Evolutionary conservation across 2,329 filamentous ascomycete species (phyloP).

Genomic region (Sphaerulina musiva): DNA sequence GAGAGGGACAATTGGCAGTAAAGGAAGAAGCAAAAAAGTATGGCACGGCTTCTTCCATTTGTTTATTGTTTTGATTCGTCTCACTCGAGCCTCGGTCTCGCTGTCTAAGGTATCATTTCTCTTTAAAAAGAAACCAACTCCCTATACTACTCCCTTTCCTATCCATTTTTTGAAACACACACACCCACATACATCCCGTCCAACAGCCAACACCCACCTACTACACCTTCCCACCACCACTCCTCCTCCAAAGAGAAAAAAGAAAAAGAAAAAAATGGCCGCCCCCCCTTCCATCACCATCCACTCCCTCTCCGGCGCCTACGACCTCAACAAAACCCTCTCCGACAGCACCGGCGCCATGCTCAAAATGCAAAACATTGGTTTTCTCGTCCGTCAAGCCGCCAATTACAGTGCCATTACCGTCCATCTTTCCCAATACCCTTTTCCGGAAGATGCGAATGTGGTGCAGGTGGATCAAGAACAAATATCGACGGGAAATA

Average conservation of each 20-base stretch:
- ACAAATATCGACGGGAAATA: conserved; percentile 63
- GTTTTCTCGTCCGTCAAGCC: conserved; percentile 40
- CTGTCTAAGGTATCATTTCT: too few species aligned
- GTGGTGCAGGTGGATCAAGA: conserved; percentile 40
- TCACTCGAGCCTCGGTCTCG: too few species aligned
- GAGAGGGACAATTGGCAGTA: too few species aligned
- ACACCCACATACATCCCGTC: too few species aligned
- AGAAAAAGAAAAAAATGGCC: conserved; percentile 68
- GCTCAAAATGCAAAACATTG: conserved; percentile 53
- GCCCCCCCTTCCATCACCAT: conserved; percentile 61
- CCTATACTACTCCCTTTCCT: too few species aligned
- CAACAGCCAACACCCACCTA: too few species aligned
- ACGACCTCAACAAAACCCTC: conserved; percentile 68
- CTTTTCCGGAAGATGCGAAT: conserved; percentile 37
- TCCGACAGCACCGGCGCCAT: conserved; percentile 63
- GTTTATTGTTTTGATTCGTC: too few species aligned
- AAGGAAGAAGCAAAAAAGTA: too few species aligned
- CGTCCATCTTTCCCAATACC: conserved; percentile 51
- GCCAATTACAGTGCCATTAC: conserved; percentile 64
- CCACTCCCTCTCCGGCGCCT: conserved; percentile 62
- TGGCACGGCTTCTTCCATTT: too few species aligned
- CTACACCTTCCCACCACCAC: not conserved
- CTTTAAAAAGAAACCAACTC: too few species aligned
- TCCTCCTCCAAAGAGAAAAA: too few species aligned
- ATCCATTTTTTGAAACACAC: too few species aligned